These are phyloP conservation scores for Albifimbria verrucaria DNA, from an alignment of 2,329 filamentous ascomycete species.

Conservation along the genomic window DNA sequence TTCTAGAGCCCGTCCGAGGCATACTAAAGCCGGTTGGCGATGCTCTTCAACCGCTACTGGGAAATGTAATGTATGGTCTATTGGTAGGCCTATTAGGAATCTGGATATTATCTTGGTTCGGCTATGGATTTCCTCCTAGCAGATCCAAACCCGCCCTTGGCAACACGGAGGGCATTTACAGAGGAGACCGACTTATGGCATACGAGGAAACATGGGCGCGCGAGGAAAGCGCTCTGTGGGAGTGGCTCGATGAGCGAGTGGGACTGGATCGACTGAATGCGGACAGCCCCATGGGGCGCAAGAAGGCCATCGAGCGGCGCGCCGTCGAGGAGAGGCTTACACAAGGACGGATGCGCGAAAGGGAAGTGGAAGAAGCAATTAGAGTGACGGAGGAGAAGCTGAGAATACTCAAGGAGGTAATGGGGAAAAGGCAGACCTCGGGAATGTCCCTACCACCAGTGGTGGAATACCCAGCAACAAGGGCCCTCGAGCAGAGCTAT, in stretches of 20 bases:
- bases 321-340: slow-evolving; percentile 58
- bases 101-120: slow-evolving; percentile 72
- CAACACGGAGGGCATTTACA: slow-evolving; percentile 25
- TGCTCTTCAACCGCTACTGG: slow-evolving; percentile 67
- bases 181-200: slow-evolving; percentile 68
- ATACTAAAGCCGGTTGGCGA: slow-evolving; percentile 68
- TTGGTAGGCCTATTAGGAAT: slow-evolving; percentile 70
- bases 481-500: neutral
- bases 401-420: slow-evolving; percentile 69
- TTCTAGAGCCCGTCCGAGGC: slow-evolving; percentile 73
- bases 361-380: slow-evolving; percentile 77
- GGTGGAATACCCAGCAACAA: neutral
- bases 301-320: slow-evolving; percentile 49
- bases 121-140: slow-evolving; percentile 49
- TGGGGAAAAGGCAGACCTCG: slow-evolving; percentile 43
- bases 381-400: slow-evolving; percentile 83
- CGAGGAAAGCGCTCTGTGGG: slow-evolving; percentile 88
- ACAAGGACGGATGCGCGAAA: slow-evolving; percentile 63
- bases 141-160: slow-evolving; percentile 33
- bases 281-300: slow-evolving; percentile 33
- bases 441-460: neutral
- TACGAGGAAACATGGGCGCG: slow-evolving; percentile 92
- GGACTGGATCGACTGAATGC: slow-evolving; percentile 60
- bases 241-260: slow-evolving; percentile 86
- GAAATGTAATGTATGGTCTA: slow-evolving; percentile 74